phyloP scores from a whole-genome alignment of 805 yeast species.

The Lipomyces sp. region DNA sequence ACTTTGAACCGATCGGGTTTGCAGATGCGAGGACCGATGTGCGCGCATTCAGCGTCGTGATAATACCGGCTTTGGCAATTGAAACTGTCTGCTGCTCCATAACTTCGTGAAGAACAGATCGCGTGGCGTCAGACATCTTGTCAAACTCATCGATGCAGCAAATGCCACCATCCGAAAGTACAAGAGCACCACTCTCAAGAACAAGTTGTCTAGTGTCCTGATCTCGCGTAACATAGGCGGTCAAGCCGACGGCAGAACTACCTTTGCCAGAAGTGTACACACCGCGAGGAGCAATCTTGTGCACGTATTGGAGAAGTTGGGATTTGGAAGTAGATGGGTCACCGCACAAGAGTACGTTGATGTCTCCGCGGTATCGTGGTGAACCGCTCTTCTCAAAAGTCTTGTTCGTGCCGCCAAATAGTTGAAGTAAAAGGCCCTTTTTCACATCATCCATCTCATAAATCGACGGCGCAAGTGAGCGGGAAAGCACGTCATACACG shows the following conservation, averaged over 20 bases:
- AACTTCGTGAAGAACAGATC: conserved; percentile 96
- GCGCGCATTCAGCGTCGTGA: conserved; percentile 94
- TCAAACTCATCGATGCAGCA: conserved; percentile 99
- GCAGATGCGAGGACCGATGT: conserved; percentile 96
- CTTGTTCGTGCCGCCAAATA: conserved; percentile 95
- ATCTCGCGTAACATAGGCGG: conserved; percentile 95
- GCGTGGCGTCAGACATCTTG: conserved; percentile 92
- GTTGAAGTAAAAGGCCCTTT: conserved; percentile 88
- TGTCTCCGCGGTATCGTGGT: conserved; percentile 88
- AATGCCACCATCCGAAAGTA: conserved; percentile 95
- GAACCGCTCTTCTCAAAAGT: conserved; percentile 83
- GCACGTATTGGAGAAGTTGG: conserved; percentile 91
- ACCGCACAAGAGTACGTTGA: conserved; percentile 89
- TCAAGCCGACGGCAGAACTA: conserved; percentile 97
- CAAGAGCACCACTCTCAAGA: conserved; percentile 94
- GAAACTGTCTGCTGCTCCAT: conserved; percentile 99
- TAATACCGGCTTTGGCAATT: conserved; percentile 97
- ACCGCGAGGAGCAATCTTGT: conserved; percentile 97
- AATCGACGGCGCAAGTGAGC: conserved; percentile 96
- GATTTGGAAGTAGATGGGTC: conserved; percentile 99
- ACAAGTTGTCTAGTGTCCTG: conserved; percentile 91
- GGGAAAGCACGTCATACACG: conserved; percentile 79
- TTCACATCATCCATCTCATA: conserved; percentile 96
- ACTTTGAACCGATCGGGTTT: conserved; percentile 93
- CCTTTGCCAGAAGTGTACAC: conserved; percentile 98